These are phyloP conservation scores for Coemansia sp. DNA, from an alignment of 192 early-diverging fungal species.

Conservation along the genomic window DNA sequence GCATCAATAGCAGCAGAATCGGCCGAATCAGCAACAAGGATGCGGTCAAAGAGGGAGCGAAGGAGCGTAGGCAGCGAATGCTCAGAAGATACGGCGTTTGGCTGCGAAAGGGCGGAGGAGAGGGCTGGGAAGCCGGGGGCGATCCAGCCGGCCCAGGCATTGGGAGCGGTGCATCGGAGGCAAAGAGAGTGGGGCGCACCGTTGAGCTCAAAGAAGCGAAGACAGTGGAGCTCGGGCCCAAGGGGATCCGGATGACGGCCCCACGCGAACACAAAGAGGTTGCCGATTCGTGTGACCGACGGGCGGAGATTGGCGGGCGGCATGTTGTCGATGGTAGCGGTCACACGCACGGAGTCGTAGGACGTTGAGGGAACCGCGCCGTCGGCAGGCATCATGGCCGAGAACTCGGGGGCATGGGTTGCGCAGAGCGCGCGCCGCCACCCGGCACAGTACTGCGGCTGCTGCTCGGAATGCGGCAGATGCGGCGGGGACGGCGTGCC, in stretches of 20 bases:
- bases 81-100: not conserved
- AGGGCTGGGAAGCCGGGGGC: not conserved
- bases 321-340: slow-evolving; percentile 4
- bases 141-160: slow-evolving; percentile 20
- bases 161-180: not conserved
- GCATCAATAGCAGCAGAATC: not conserved
- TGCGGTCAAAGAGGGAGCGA: slow-evolving; percentile 9
- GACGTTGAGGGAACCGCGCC: slow-evolving; percentile 13
- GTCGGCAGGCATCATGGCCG: slow-evolving; percentile 41
- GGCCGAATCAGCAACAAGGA: slow-evolving; percentile 8
- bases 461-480: not conserved
- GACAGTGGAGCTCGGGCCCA: slow-evolving; percentile 5
- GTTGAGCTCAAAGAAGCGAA: slow-evolving; percentile 12
- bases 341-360: slow-evolving; percentile 19
- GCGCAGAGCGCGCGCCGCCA: slow-evolving; percentile 50
- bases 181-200: slow-evolving; percentile 7
- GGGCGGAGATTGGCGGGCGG: not conserved
- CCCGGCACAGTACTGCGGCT: slow-evolving; percentile 32
- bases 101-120: too few species aligned
- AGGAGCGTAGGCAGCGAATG: slow-evolving; percentile 3
- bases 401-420: slow-evolving; percentile 33
- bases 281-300: slow-evolving; percentile 6
- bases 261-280: slow-evolving; percentile 22
- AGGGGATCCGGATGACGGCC: not conserved
- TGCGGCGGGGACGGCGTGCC: slow-evolving; percentile 12